Base-by-base conservation (phyloP, 1,284 basidiomycete species). In the Heterobasidion annosum region DNA sequence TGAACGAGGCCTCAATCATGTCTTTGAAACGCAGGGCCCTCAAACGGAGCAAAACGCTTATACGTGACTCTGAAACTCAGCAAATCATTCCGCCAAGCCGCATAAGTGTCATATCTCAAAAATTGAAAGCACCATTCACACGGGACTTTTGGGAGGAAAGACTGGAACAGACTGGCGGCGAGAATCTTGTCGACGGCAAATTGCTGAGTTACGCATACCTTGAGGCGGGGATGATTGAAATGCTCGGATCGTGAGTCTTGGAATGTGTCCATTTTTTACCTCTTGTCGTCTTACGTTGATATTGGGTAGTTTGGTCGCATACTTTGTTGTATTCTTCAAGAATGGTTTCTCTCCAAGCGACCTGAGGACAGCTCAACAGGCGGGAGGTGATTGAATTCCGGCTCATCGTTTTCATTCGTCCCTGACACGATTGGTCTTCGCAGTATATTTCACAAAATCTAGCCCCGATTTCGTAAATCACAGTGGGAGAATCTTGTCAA, bases 201-300 rank as follows among this genome's bases (percentile, higher is more conserved):
- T 65, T 86, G 47, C 70, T 86, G n/a, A 83, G 82, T 61, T 86
- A 86, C 62, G 73, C 83, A 4, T 85, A 86, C 61, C 63, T 86
- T 42, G 82, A 85, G 61, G 78, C 79, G 16, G 83, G 83, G n/a
- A 56, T 83, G 43, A 80, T 84, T 49, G 79, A 83, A 64, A 73
- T 72, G 54, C 44, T 80, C 34, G 78, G 70, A 55, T 70, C 70
- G 76, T 81, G 61, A 64, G 79, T 73, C 33, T 49, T n/a, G 37
- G 10, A 4, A 25, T 25, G 25, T 25, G 34, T 34, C 1, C 18
- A 8, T 25, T 37, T 18, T 34, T 6, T 48, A 16, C 40, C 25
- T 16, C 50, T 15, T 9, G 44, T 18, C 53, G 16, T 25, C 48
- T 15, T 5, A 52, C 33, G 15, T 25, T 37, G 15, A 40, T 13